Percentiles rank a stretch among this genome's conserved stretches.
phyloP scores from a whole-genome alignment of 192 early-diverging fungal species.

The Coemansia sp. region DNA sequence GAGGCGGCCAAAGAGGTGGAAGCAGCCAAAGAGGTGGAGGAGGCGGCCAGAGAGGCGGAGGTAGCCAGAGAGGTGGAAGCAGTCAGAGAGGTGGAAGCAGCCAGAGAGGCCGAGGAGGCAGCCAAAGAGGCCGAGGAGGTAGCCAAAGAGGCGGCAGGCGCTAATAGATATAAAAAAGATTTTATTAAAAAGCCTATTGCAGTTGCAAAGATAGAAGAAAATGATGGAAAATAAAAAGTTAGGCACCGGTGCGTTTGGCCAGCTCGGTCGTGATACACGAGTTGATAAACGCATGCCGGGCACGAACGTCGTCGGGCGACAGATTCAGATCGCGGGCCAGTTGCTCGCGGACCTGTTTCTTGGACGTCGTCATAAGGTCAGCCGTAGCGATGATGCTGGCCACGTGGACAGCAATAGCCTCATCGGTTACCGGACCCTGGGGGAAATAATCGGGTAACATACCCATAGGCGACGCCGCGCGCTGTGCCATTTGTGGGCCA shows the following conservation, averaged over 20 bases:
- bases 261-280: slow-evolving; percentile 43
- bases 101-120: slow-evolving; percentile 1
- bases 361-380: slow-evolving; percentile 93
- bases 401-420: slow-evolving; percentile 66
- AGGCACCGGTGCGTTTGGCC: slow-evolving; percentile 33
- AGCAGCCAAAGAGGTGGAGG: slow-evolving; percentile 1
- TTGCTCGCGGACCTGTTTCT: slow-evolving; percentile 90
- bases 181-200: slow-evolving; percentile 1
- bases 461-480: slow-evolving; percentile 28
- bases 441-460: slow-evolving; percentile 39
- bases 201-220: neutral
- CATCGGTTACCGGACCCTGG: slow-evolving; percentile 58
- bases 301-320: slow-evolving; percentile 29
- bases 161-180: slow-evolving; percentile 12
- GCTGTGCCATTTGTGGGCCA: slow-evolving; percentile 14
- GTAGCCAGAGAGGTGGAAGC: neutral
- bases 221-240: no score
- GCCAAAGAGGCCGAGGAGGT: neutral
- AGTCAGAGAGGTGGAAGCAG: neutral
- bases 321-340: slow-evolving; percentile 32
- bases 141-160: neutral
- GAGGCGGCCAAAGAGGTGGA: neutral
- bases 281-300: slow-evolving; percentile 38
- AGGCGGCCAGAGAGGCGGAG: slow-evolving; percentile 8
- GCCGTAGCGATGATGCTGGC: slow-evolving; percentile 79